Percentiles rank a stretch among this genome's conserved stretches.
Conservation (phyloP, 148 eudicot genomes). For the Chenopodium berlandieri region DNA sequence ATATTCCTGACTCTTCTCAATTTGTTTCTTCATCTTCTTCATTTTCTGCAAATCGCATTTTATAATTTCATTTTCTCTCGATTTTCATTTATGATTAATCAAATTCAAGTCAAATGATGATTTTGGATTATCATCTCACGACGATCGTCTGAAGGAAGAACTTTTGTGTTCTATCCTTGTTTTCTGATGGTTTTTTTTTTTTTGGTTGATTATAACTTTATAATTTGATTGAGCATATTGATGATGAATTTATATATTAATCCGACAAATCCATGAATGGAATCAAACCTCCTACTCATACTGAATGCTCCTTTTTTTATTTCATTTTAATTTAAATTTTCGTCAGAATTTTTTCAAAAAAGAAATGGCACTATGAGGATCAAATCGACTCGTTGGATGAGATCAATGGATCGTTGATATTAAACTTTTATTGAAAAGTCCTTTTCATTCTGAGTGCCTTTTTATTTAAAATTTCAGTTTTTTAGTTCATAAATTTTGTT, state of each 20-base stretch:
- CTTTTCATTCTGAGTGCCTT: conserved; percentile 27
- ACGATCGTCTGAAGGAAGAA: conserved; percentile 32
- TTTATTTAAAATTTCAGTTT: too few species aligned
- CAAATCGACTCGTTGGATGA: conserved; percentile 28
- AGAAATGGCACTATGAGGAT: conserved; percentile 21
- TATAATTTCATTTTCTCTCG: not conserved
- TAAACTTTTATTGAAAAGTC: conserved; percentile 12
- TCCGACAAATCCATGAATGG: conserved; percentile 28
- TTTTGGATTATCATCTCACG: conserved; percentile 25
- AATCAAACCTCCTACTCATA: conserved; percentile 35
- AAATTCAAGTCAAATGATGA: conserved; percentile 19
- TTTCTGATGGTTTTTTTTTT: conserved; percentile 18
- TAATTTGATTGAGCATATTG: conserved; percentile 12
- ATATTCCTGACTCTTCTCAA: not conserved
- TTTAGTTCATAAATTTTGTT: too few species aligned
- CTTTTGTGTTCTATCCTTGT: not conserved
- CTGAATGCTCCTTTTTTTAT: conserved; percentile 21
- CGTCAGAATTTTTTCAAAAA: too few species aligned
- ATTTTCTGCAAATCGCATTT: not conserved
- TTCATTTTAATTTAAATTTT: too few species aligned
- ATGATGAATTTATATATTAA: conserved; percentile 5
- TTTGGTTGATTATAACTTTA: too few species aligned
- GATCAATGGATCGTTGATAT: conserved; percentile 16
- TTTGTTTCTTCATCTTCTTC: not conserved
- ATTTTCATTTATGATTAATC: not conserved